phyloP scores from a whole-genome alignment of 768 basidiomycete genomes.

The Russula sp. region DNA sequence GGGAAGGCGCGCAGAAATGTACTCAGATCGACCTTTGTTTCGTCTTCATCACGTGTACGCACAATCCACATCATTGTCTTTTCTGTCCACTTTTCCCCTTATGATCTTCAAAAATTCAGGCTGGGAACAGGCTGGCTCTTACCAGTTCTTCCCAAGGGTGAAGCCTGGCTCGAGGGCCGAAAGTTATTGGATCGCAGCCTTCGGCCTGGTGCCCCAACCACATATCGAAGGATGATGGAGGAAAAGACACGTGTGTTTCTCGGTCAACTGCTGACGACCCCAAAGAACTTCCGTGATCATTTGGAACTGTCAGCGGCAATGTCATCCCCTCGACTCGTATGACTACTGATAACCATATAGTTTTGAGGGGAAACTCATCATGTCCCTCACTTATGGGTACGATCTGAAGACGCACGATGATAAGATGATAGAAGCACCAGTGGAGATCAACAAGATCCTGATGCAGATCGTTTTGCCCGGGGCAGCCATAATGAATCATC shows the following conservation, averaged over 20 bases:
- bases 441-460: background rate
- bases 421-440: background rate
- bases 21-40: slow-evolving; percentile 12
- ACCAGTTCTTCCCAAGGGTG: background rate
- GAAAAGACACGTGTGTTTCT: slow-evolving; percentile 7
- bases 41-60: slow-evolving; percentile 8
- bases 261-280: background rate
- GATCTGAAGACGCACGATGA: slow-evolving; percentile 2
- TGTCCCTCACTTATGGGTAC: slow-evolving; percentile 13
- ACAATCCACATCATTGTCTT: background rate
- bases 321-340: background rate
- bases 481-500: slow-evolving; percentile 2
- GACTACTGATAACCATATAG: background rate
- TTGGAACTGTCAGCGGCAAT: background rate
- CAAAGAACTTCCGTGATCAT: slow-evolving; percentile 2
- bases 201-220: background rate
- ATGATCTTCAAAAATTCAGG: background rate
- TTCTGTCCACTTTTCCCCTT: background rate
- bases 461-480: background rate
- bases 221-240: background rate
- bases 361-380: slow-evolving; percentile 8
- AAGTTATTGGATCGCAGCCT: slow-evolving; percentile 10
- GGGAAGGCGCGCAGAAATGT: slow-evolving; percentile 42
- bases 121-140: slow-evolving; percentile 5
- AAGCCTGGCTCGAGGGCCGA: slow-evolving; percentile 2